Percentiles rank a stretch among this genome's conserved stretches.
Evolutionary conservation across 257 asterid genomes (phyloP).

Genomic region (Handroanthus guayacan): DNA sequence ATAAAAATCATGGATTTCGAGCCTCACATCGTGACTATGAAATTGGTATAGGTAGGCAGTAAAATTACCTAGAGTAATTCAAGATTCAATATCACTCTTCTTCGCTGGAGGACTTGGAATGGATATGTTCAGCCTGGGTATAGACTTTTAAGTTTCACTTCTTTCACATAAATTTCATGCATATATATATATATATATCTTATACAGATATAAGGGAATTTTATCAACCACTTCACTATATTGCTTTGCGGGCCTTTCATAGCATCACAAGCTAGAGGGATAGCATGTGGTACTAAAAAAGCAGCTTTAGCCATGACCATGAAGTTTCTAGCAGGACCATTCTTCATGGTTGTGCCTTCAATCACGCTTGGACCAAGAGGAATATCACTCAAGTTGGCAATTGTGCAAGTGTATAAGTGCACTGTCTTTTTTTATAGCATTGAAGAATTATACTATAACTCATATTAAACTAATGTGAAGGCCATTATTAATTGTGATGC

Average conservation of each 20-base stretch:
- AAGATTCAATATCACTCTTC: slow-evolving; percentile 62
- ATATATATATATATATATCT: slow-evolving; percentile 2
- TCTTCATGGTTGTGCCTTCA: slow-evolving; percentile 75
- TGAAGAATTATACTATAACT: slow-evolving; percentile 13
- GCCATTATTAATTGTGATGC: slow-evolving; percentile 40
- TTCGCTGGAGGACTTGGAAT: slow-evolving; percentile 96
- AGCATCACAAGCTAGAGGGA: slow-evolving; percentile 77
- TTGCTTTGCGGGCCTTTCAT: slow-evolving; percentile 76
- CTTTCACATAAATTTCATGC: no score
- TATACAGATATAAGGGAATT: no score
- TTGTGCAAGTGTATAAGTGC: slow-evolving; percentile 71
- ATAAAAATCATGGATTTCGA: slow-evolving; percentile 21
- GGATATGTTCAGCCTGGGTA: slow-evolving; percentile 99
- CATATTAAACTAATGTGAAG: slow-evolving; percentile 13
- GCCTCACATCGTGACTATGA: slow-evolving; percentile 30
- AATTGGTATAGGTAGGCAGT: slow-evolving; percentile 64
- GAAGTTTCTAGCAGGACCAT: slow-evolving; percentile 80
- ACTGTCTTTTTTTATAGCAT: not conserved
- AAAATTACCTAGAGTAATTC: slow-evolving; percentile 66
- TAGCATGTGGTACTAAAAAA: slow-evolving; percentile 76
- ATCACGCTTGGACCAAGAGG: slow-evolving; percentile 70
- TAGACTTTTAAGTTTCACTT: no score
- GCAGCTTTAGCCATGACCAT: slow-evolving; percentile 66
- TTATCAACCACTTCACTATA: slow-evolving; percentile 31
- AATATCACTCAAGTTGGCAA: slow-evolving; percentile 67